These are phyloP conservation scores for Hericium rajendrae DNA, from an alignment of 768 basidiomycete genomes.

Conservation along the genomic window DNA sequence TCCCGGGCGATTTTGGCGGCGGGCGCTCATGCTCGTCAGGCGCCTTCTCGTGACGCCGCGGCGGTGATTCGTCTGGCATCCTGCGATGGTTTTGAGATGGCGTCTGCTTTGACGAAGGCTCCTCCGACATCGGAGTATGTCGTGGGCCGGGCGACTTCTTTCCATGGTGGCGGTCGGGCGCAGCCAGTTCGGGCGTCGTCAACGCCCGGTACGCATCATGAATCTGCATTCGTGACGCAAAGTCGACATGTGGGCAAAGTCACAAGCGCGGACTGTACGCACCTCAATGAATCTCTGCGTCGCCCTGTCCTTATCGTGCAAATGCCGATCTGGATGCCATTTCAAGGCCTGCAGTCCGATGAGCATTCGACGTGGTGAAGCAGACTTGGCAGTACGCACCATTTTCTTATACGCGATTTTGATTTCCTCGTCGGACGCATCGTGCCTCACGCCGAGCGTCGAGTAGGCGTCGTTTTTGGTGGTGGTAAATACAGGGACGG, in stretches of 20 bases:
- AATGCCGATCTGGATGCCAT: conserved; percentile 63
- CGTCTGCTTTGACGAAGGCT: not conserved
- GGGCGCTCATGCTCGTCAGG: not conserved
- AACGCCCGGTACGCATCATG: not conserved
- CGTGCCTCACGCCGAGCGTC: conserved; percentile 35
- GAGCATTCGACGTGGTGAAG: conserved; percentile 2
- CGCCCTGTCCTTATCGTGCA: conserved; percentile 39
- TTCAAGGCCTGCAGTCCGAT: conserved; percentile 35
- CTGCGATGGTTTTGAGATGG: not conserved
- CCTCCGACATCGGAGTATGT: not conserved
- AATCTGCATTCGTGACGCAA: not conserved
- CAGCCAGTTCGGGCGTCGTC: not conserved
- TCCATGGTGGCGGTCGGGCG: not conserved
- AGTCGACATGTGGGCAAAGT: not conserved
- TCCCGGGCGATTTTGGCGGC: not conserved
- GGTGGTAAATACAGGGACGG: not conserved
- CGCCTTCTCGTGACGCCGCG: not conserved
- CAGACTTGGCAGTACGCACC: conserved; percentile 27
- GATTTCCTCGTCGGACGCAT: conserved; percentile 43
- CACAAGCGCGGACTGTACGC: conserved; percentile 10
- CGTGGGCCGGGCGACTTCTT: not conserved
- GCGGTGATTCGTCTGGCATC: not conserved
- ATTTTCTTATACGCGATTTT: conserved; percentile 53
- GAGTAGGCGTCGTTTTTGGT: conserved; percentile 14
- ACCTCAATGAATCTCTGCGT: conserved; percentile 53